Conservation (phyloP, 768 basidiomycete genomes). For the Lactarius psammicola region DNA sequence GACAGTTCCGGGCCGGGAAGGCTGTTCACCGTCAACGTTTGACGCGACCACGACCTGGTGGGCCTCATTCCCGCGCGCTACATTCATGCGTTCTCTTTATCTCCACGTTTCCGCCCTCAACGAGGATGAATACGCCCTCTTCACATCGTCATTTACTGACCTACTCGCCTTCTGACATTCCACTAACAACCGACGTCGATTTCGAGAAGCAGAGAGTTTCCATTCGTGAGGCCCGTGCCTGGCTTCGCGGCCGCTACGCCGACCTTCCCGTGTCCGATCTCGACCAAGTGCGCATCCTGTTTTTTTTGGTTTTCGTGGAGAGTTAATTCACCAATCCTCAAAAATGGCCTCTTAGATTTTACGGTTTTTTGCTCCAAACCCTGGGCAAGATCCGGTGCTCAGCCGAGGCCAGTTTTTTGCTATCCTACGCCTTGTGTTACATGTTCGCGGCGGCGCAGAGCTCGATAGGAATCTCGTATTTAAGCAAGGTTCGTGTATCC, state of each 20-base stretch:
- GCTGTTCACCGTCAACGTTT: neutral
- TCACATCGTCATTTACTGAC: conserved; percentile 57
- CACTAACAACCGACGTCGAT: conserved; percentile 42
- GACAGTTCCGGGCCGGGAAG: neutral
- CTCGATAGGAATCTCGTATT: conserved; percentile 69
- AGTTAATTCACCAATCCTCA: neutral
- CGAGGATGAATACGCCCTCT: conserved; percentile 66
- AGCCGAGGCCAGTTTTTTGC: conserved; percentile 77
- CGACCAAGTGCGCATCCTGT: conserved; percentile 55
- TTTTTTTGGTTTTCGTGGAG: conserved; percentile 1
- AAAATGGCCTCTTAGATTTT: conserved; percentile 49
- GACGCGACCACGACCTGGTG: neutral
- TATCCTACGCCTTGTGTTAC: conserved; percentile 61
- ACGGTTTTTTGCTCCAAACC: conserved; percentile 56
- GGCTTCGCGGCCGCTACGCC: conserved; percentile 70
- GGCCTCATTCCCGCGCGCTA: neutral
- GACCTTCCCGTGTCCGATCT: conserved; percentile 50
- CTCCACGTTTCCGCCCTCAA: conserved; percentile 77
- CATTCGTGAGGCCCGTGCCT: conserved; percentile 67
- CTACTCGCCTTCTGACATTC: conserved; percentile 31
- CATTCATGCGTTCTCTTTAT: conserved; percentile 50
- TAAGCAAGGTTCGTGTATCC: conserved; percentile 58
- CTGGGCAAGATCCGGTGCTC: conserved; percentile 52
- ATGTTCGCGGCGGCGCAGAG: conserved; percentile 56
- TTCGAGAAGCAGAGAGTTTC: conserved; percentile 56